Conservation (phyloP, 805 yeast genomes). For the Lachancea dasiensis region DNA sequence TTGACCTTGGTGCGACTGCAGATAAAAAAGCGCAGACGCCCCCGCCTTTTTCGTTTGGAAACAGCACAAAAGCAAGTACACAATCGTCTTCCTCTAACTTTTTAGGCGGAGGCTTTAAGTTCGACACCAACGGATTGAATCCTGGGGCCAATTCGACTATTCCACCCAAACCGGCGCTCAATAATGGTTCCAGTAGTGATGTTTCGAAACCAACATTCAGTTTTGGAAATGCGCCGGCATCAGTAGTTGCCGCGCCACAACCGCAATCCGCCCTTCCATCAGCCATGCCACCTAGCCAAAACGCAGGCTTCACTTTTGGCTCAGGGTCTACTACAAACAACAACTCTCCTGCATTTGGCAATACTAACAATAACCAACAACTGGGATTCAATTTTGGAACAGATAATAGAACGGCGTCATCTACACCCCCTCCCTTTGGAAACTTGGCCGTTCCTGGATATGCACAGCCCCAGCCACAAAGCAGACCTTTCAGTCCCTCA, state of each 20-base stretch:
- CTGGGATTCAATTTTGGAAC: constrained; percentile 9
- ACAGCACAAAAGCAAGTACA: background rate
- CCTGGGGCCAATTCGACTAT: background rate
- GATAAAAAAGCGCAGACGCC: constrained; percentile 1
- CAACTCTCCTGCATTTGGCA: constrained; percentile 20
- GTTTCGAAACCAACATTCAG: constrained; percentile 4
- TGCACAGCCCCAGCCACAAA: constrained; percentile 6
- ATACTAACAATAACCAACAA: constrained; percentile 13
- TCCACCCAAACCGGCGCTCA: constrained; percentile 9
- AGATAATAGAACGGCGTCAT: constrained; percentile 8
- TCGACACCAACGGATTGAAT: constrained; percentile 8
- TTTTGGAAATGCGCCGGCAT: constrained; percentile 5
- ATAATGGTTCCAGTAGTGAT: constrained; percentile 3
- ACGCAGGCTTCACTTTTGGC: constrained; percentile 2
- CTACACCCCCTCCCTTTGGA: constrained; percentile 13
- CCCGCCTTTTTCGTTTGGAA: constrained; percentile 4
- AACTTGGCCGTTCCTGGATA: constrained; percentile 6
- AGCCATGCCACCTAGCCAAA: background rate
- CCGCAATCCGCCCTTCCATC: constrained; percentile 11
- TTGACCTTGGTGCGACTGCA: constrained; percentile 5
- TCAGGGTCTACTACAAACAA: constrained; percentile 11
- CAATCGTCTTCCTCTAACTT: background rate
- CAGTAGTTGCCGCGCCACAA: constrained; percentile 11
- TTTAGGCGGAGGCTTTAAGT: constrained; percentile 7
- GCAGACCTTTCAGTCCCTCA: constrained; percentile 23